phyloP scores from a whole-genome alignment of 1,139 yeast species.

The Geotrichum bryndzae region DNA sequence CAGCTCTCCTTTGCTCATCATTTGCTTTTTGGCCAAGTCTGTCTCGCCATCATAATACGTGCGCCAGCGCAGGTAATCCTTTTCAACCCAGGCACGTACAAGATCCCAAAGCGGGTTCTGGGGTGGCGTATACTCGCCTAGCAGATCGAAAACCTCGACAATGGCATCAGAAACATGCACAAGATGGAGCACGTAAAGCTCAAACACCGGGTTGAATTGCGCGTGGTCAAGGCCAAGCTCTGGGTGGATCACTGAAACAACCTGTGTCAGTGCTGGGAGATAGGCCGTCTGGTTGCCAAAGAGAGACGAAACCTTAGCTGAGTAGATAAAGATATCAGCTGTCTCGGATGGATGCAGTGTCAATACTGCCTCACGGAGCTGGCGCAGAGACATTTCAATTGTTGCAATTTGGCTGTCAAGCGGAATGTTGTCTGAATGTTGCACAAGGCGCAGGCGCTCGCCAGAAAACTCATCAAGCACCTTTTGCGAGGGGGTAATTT shows the following conservation, averaged over 20 bases:
- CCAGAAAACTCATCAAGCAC: background rate
- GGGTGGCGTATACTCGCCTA: constrained; percentile 3
- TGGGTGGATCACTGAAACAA: background rate
- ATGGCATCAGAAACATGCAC: constrained; percentile 6
- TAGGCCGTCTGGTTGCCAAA: constrained; percentile 7
- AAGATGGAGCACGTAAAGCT: constrained; percentile 9
- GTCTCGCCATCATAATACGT: constrained; percentile 3
- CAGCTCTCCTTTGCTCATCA: constrained; percentile 10
- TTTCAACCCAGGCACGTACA: constrained; percentile 9
- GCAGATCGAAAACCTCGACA: constrained; percentile 8
- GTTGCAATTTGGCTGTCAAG: background rate
- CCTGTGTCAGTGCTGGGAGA: constrained; percentile 1
- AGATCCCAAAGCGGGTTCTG: constrained; percentile 6
- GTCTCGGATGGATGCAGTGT: constrained; percentile 2
- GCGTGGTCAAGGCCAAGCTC: constrained; percentile 1
- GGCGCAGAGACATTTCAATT: constrained; percentile 10
- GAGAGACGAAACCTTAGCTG: constrained; percentile 2
- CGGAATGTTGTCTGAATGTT: background rate
- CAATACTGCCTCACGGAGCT: constrained; percentile 12
- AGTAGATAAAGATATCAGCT: constrained; percentile 7
- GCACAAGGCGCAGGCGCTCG: background rate
- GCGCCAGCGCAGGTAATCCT: constrained; percentile 13
- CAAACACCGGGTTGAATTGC: background rate
- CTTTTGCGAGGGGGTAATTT: constrained; percentile 1
- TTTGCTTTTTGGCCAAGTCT: constrained; percentile 1